phyloP scores from a whole-genome alignment of 768 basidiomycete species.

The Amanita fuliginea region DNA sequence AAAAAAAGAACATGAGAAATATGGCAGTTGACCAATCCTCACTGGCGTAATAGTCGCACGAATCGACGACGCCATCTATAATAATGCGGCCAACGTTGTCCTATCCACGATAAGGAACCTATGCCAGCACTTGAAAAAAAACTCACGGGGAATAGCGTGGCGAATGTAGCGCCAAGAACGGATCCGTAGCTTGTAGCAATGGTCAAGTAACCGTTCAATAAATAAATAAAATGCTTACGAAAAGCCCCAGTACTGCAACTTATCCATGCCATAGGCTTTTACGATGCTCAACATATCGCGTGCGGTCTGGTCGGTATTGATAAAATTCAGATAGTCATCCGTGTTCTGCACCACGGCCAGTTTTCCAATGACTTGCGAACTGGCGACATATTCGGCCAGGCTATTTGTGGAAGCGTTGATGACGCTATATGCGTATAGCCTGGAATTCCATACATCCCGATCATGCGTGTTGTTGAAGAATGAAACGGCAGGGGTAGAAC shows the following conservation, averaged over 20 bases:
- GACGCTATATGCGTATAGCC: neutral
- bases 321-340: slow-evolving; percentile 17
- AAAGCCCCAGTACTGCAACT: slow-evolving; percentile 17
- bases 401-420: neutral
- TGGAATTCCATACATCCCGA: neutral
- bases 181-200: slow-evolving; percentile 10
- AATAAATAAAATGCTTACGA: slow-evolving; percentile 14
- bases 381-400: neutral
- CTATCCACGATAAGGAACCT: neutral
- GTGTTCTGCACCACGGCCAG: neutral
- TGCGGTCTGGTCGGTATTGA: slow-evolving; percentile 27
- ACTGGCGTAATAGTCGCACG: slow-evolving; percentile 29
- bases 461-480: neutral
- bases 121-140: too few species aligned
- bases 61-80: slow-evolving; percentile 30
- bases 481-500: neutral
- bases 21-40: neutral
- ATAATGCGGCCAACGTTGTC: slow-evolving; percentile 25
- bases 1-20: neutral
- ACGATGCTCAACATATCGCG: slow-evolving; percentile 25
- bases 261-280: neutral
- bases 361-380: neutral
- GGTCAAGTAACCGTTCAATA: too few species aligned
- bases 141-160: slow-evolving; percentile 14
- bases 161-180: slow-evolving; percentile 14